Evolutionary conservation across 2,329 filamentous ascomycete genomes (phyloP), one percentile per base, ranked within the genome.

Genomic region (Neofusicoccum laricinum): DNA sequence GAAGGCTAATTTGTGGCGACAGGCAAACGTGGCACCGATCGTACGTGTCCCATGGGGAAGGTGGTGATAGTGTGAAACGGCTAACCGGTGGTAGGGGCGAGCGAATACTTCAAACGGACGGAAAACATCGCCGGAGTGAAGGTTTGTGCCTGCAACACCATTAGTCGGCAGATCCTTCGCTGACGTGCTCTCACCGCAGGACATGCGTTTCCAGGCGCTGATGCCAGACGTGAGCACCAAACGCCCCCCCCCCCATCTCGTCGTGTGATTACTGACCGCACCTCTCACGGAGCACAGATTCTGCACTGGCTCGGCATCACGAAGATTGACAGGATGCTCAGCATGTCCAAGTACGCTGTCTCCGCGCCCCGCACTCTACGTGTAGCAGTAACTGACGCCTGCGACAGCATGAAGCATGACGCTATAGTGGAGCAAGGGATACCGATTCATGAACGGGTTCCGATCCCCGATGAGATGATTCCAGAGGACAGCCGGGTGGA

Each of bases 101-200:
- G 90, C 71, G 92, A 96, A 77, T 98, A 98, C 80, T 98, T 98
- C 82, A 90, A 94, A 79, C 86, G 95, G 64, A 98, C 94, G n/a
- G 94, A 97, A 79, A 97, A 97, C 76, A 96, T 99, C 75, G 95
- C 95, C 8, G 95, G 95, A 66, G 94, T 98, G 69, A 96, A 97
- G 63, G 63, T 64, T 49, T 50, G 63, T 51, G 25, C 32, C 30
- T 21, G 53, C 50, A 55, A 48, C 45, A 53, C 53, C 34, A 41
- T 45, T 38, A 51, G 21, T 41, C 32, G 48, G 46, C 63, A 53
- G 45, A 61, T 50, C 66, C 76, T 17, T 45, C 10, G 63, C 63
- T 64, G 49, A 64, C 55, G 40, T 51, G 36, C 46, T 38, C 45
- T 36, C 63, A 38, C 46, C 49, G 61, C 46, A 58, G 75, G 83